Evolutionary conservation across 2,329 filamentous ascomycete species (phyloP), one percentile per base, ranked within the genome.

Genomic region (Exserohilum rostratum): DNA sequence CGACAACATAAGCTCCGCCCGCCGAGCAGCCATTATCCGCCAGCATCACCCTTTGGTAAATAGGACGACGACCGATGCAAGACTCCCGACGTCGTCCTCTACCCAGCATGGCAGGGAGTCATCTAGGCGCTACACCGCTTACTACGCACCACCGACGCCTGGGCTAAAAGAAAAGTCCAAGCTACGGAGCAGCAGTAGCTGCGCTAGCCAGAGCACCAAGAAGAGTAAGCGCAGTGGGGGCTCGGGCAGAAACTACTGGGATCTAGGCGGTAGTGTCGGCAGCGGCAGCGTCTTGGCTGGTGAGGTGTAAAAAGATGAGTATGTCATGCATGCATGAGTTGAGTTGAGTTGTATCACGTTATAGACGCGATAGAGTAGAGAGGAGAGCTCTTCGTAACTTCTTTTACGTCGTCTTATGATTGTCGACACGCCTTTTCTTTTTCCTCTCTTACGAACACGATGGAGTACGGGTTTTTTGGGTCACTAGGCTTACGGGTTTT

Each of bases 211-310:
- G 76, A 96, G 90, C 74, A 91, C 90, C 6, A 88, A 89, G 72
- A 86, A 88, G 64, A 90, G 86, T 30, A 87, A 85, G 34, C 82
- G 74, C 4, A 90, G 86, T 65, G 88, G 85, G 61, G 83, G 86
- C 30, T 93, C 90, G 39, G 90, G 87, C 40, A 80, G 91, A 48
- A 91, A 96, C 71, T 97, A 96, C 74, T 97, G 93, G 93, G 93
- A 96, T 73, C 85, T 96, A 61, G 91, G 91, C 22, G 90, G 87
- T 5, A 92, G 87, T 65, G 83, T 91, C 20, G 90, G 90, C 2
- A 93, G 90, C 50, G 89, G 89, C 3, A 77, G 78, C 55, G 69
- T 73, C 4, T 55, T 72, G 22, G 70, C 66, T 38, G 68, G 66
- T 6, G 70, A 74, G 40, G 62, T 42, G 17, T 48, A n/a, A 48